These are phyloP conservation scores for Pharus latifolius DNA, from an alignment of 176 grass and related monocot genomes.

Conservation along the genomic window DNA sequence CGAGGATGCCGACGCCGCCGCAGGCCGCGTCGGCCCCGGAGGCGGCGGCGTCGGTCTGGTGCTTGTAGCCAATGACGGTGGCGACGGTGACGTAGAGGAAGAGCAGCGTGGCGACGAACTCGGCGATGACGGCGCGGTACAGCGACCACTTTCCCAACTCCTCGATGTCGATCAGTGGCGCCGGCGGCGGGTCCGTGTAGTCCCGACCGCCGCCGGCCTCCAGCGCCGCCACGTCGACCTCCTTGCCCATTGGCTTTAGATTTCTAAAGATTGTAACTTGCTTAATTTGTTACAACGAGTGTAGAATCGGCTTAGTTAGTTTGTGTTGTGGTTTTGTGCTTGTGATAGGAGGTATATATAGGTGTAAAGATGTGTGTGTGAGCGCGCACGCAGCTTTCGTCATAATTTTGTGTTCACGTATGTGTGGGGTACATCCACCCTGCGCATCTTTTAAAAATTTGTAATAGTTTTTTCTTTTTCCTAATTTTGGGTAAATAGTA, in stretches of 20 bases:
- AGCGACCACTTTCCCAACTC: slow-evolving; percentile 52
- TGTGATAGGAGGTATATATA: slow-evolving; percentile 21
- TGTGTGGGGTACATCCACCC: too few species aligned
- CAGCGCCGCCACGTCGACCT: not conserved
- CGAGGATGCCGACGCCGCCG: slow-evolving; percentile 53
- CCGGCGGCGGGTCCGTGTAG: slow-evolving; percentile 30
- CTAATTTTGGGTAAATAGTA: too few species aligned
- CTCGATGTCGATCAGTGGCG: slow-evolving; percentile 38
- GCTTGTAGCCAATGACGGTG: slow-evolving; percentile 37
- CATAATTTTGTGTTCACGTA: not conserved
- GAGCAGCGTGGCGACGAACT: slow-evolving; percentile 57
- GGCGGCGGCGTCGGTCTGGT: slow-evolving; percentile 7
- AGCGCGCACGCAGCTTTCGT: too few species aligned
- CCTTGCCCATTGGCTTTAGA: slow-evolving; percentile 24
- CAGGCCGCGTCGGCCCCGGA: slow-evolving; percentile 21
- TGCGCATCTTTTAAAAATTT: too few species aligned
- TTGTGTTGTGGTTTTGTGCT: not conserved
- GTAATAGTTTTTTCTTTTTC: too few species aligned
- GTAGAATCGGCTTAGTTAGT: not conserved
- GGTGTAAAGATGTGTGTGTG: too few species aligned
- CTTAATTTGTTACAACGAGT: not conserved
- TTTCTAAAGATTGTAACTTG: not conserved
- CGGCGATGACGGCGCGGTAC: slow-evolving; percentile 60
- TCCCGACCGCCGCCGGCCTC: slow-evolving; percentile 25
- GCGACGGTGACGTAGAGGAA: slow-evolving; percentile 51